Conservation (phyloP, 768 basidiomycete genomes). For the Leccinum sublutescens region DNA sequence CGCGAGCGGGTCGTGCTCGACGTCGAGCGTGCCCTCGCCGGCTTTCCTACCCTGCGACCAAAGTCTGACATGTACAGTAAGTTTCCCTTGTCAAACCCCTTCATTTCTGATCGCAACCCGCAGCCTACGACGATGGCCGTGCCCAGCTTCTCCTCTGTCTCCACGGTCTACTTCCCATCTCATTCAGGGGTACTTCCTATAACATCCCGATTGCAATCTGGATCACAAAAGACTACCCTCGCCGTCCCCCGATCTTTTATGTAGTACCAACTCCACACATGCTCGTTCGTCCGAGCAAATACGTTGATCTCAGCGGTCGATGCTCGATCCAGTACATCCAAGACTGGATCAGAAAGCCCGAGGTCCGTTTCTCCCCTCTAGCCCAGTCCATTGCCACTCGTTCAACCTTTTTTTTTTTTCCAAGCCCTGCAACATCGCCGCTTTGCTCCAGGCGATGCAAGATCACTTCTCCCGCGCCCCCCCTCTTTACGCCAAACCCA, state of each 20-base stretch:
- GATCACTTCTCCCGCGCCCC: constrained; percentile 81
- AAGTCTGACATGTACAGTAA: constrained; percentile 80
- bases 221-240: constrained; percentile 84
- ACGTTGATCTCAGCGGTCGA: constrained; percentile 79
- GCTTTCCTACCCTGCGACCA: constrained; percentile 59
- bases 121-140: constrained; percentile 93
- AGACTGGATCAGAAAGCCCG: constrained; percentile 79
- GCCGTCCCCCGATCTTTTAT: constrained; percentile 78
- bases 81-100: constrained; percentile 21
- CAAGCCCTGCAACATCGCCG: constrained; percentile 75
- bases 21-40: constrained; percentile 55
- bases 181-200: constrained; percentile 72
- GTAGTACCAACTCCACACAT: constrained; percentile 91
- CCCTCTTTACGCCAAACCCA: constrained; percentile 87
- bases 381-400: constrained; percentile 1
- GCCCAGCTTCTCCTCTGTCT: constrained; percentile 88
- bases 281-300: constrained; percentile 74
- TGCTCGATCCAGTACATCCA: constrained; percentile 68
- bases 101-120: constrained; percentile 5
- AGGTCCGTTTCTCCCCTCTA: constrained; percentile 33
- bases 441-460: constrained; percentile 74
- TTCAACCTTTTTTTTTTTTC: neutral
- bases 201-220: constrained; percentile 93
- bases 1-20: constrained; percentile 60
- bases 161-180: constrained; percentile 89